Percentiles rank a stretch among this genome's conserved stretches.
phyloP scores from a whole-genome alignment of 345 rosid genomes.

The Gynandropsis gynandra region DNA sequence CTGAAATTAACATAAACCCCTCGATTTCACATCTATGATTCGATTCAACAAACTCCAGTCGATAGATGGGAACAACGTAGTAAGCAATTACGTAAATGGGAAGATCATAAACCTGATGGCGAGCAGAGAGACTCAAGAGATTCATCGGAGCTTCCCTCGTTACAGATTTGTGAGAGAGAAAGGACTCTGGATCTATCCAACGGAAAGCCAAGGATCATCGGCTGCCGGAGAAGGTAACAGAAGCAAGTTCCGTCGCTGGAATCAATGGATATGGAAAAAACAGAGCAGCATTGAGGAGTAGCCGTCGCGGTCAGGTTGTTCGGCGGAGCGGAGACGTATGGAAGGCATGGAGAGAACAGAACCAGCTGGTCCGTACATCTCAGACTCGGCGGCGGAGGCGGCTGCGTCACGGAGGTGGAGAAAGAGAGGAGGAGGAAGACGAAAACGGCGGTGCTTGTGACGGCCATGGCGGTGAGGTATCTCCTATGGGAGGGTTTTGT shows the following conservation, averaged over 20 bases:
- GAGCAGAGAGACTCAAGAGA: constrained; percentile 50
- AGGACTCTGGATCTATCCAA: constrained; percentile 47
- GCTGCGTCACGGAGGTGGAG: constrained; percentile 13
- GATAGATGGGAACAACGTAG: not conserved
- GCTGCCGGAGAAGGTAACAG: constrained; percentile 62
- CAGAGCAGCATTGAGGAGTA: constrained; percentile 53
- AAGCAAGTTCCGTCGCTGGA: constrained; percentile 45
- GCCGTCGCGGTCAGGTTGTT: constrained; percentile 40
- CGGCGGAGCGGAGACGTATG: constrained; percentile 57
- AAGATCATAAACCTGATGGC: constrained; percentile 20
- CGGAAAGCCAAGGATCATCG: constrained; percentile 69
- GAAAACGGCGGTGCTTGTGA: constrained; percentile 14
- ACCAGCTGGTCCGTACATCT: constrained; percentile 50
- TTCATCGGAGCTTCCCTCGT: not conserved
- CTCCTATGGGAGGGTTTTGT: constrained; percentile 1
- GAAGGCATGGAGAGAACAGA: constrained; percentile 69
- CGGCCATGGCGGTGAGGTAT: constrained; percentile 13
- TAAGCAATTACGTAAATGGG: not conserved
- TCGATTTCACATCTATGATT: not conserved
- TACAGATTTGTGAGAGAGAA: constrained; percentile 50
- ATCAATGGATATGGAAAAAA: constrained; percentile 34
- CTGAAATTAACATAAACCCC: constrained; percentile 25
- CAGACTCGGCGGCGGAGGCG: constrained; percentile 19
- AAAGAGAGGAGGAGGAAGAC: constrained; percentile 16
- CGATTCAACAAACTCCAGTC: not conserved